Evolutionary conservation across 345 rosid genomes (phyloP).

Genomic region (Xanthoceras sorbifolium): DNA sequence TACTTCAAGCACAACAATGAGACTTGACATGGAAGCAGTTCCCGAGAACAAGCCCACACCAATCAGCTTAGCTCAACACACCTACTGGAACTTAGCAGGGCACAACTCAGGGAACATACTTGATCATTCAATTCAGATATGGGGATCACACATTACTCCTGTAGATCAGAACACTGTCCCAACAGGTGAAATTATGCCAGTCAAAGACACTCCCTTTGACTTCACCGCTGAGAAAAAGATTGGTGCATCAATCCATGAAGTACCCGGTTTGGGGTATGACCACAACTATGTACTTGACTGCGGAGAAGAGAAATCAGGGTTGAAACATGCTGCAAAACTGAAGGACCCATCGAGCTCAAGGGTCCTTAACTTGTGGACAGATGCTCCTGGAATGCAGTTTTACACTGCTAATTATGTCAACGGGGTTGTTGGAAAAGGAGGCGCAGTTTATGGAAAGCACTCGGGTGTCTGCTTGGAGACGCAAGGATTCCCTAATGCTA

Average conservation of each 20-base stretch:
- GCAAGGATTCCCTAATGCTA: constrained; percentile 85
- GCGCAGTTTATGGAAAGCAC: constrained; percentile 80
- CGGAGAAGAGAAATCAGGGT: constrained; percentile 65
- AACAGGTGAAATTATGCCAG: constrained; percentile 73
- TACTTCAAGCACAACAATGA: constrained; percentile 64
- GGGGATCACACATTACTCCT: constrained; percentile 82
- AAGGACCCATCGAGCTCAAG: constrained; percentile 68
- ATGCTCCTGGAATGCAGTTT: constrained; percentile 86
- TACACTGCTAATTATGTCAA: constrained; percentile 82
- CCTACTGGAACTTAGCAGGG: constrained; percentile 94
- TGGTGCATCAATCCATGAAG: constrained; percentile 64
- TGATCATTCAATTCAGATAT: constrained; percentile 70
- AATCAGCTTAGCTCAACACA: constrained; percentile 87
- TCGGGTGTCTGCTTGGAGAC: constrained; percentile 89
- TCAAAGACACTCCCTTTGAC: constrained; percentile 85
- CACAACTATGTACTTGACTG: constrained; percentile 81
- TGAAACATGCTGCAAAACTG: constrained; percentile 70
- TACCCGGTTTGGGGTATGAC: constrained; percentile 79
- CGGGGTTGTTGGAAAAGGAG: constrained; percentile 74
- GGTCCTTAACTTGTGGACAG: constrained; percentile 81
- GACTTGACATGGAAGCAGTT: constrained; percentile 92
- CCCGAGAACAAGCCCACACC: constrained; percentile 77
- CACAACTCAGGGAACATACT: constrained; percentile 77
- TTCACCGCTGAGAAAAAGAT: constrained; percentile 74
- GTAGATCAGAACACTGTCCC: constrained; percentile 80